These are phyloP conservation scores for Calocybe gambosa DNA, from an alignment of 1,284 basidiomycete genomes.

Conservation along the genomic window DNA sequence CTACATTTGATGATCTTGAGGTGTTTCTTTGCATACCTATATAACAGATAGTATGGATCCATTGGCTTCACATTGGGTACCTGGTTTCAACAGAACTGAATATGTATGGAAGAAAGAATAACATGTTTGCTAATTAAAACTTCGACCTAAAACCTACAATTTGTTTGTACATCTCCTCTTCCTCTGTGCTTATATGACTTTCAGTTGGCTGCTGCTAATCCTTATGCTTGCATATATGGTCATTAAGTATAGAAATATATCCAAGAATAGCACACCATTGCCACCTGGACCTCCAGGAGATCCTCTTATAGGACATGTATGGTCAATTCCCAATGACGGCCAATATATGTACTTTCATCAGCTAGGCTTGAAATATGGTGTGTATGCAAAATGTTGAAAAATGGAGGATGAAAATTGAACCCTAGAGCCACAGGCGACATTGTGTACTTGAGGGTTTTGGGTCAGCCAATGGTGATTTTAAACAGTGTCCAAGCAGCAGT, in stretches of 20 bases:
- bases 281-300: not conserved
- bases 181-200: no score
- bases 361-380: not conserved
- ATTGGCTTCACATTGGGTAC: no score
- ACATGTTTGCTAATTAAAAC: no score
- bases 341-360: not conserved
- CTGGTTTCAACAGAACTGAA: no score
- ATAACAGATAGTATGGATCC: no score
- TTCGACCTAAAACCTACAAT: no score
- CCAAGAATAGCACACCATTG: not conserved
- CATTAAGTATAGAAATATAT: not conserved
- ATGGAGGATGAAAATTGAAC: no score
- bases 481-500: not conserved
- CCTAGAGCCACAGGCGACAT: not conserved
- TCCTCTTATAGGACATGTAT: not conserved
- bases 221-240: not conserved
- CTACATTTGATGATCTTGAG: no score
- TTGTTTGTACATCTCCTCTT: no score
- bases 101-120: no score
- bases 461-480: not conserved
- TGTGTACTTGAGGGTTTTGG: not conserved
- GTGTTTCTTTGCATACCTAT: no score
- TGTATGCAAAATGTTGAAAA: no score
- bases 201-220: not conserved
- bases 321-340: not conserved